phyloP scores from a whole-genome alignment of 2,329 filamentous ascomycete genomes.

The Botrytis pseudocinerea region DNA sequence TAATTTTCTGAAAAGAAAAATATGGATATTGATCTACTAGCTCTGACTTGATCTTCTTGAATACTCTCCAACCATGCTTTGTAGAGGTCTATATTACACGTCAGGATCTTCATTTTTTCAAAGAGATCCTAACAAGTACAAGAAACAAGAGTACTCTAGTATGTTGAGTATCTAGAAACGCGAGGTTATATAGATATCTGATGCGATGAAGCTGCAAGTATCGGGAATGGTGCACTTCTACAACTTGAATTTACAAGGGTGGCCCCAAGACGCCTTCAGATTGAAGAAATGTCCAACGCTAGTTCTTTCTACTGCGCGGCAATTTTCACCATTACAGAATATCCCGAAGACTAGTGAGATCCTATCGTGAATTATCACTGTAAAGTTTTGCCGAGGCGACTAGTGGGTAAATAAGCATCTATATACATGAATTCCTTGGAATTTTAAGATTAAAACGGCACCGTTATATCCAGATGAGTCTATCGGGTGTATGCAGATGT shows the following conservation, averaged over 20 bases:
- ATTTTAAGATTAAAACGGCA: not conserved
- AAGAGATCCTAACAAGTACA: not conserved
- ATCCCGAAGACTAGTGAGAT: not conserved
- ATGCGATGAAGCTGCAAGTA: not conserved
- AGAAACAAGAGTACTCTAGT: not conserved
- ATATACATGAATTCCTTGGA: not conserved
- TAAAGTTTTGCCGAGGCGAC: not conserved
- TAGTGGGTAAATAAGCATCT: not conserved
- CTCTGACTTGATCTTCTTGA: not conserved
- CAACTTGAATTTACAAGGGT: not conserved
- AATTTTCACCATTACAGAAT: not conserved
- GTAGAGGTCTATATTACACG: not conserved
- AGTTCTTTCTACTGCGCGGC: not conserved
- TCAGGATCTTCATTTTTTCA: not conserved
- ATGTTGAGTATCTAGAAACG: not conserved
- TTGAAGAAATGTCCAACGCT: not conserved
- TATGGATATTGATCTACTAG: not conserved
- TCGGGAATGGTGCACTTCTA: not conserved
- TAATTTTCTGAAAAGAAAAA: too few species aligned
- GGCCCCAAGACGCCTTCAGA: not conserved
- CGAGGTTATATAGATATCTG: not conserved
- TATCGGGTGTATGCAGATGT: not conserved
- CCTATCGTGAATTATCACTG: not conserved
- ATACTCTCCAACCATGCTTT: not conserved
- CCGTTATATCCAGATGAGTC: not conserved